These are phyloP conservation scores for Sugiyamaella japonica DNA, from an alignment of 1,139 yeast genomes.

Conservation along the genomic window DNA sequence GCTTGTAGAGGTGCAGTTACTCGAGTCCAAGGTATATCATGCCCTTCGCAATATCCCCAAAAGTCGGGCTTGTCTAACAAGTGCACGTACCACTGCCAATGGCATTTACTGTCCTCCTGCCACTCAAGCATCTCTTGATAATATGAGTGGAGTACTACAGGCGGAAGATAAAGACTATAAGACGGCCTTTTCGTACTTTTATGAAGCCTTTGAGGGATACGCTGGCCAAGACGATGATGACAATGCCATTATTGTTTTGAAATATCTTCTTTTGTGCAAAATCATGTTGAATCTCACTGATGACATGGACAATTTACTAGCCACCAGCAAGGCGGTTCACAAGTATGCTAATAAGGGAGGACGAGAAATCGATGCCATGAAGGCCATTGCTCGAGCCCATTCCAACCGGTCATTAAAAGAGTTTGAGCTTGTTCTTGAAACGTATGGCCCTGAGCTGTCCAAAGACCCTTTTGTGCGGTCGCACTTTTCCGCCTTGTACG, in stretches of 20 bases:
- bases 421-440: conserved; percentile 74
- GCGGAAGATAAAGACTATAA: conserved; percentile 97
- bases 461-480: conserved; percentile 87
- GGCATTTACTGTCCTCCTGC: conserved; percentile 94
- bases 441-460: conserved; percentile 73
- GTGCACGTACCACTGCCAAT: conserved; percentile 96
- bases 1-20: conserved; percentile 89
- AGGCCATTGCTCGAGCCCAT: conserved; percentile 86
- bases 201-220: conserved; percentile 91
- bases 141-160: conserved; percentile 92
- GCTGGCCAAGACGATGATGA: conserved; percentile 54
- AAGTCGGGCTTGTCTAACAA: conserved; percentile 86
- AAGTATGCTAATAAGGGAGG: conserved; percentile 61
- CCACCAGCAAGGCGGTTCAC: conserved; percentile 70
- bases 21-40: conserved; percentile 88
- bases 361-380: conserved; percentile 83
- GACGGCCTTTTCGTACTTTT: conserved; percentile 93
- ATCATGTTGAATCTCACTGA: conserved; percentile 88
- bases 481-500: conserved; percentile 91
- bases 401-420: conserved; percentile 87
- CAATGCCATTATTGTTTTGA: conserved; percentile 74
- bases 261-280: conserved; percentile 89
- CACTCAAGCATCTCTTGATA: conserved; percentile 90
- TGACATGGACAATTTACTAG: conserved; percentile 74
- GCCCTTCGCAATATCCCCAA: conserved; percentile 91